Evolutionary conservation across 176 grass and related monocot species (phyloP).

Genomic region (Pontederia paniculata): DNA sequence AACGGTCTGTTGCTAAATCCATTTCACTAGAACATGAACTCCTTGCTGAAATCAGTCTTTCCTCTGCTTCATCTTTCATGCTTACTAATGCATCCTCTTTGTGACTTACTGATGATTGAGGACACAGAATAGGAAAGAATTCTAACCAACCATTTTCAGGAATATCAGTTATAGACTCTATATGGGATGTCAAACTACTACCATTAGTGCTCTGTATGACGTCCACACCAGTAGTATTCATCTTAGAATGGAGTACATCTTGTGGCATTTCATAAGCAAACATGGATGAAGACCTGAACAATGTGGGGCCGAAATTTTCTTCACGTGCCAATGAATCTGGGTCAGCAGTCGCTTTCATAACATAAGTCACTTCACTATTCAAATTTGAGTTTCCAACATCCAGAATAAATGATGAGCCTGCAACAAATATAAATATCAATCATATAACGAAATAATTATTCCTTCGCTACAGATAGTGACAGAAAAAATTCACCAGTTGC

Average conservation of each 20-base stretch:
- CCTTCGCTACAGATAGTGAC: no score
- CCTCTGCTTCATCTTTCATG: slow-evolving; percentile 32
- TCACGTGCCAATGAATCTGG: slow-evolving; percentile 25
- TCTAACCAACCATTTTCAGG: slow-evolving; percentile 17
- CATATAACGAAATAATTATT: no score
- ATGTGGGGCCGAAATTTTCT: slow-evolving; percentile 20
- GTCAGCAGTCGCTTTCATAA: background rate
- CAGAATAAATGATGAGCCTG: slow-evolving; percentile 31
- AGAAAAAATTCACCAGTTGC: no score
- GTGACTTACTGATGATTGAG: slow-evolving; percentile 22
- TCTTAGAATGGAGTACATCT: slow-evolving; percentile 22
- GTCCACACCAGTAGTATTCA: slow-evolving; percentile 27
- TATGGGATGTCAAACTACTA: slow-evolving; percentile 30
- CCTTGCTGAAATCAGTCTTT: slow-evolving; percentile 14
- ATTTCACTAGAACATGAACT: slow-evolving; percentile 29
- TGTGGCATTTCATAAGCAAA: background rate
- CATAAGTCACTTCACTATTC: slow-evolving; percentile 25
- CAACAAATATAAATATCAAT: slow-evolving; percentile 8
- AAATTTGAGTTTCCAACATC: slow-evolving; percentile 34
- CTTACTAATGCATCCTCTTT: slow-evolving; percentile 20
- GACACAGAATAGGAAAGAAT: slow-evolving; percentile 24
- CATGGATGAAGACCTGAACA: slow-evolving; percentile 15
- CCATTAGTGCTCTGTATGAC: slow-evolving; percentile 32
- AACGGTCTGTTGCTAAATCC: slow-evolving; percentile 19
- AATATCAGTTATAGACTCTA: slow-evolving; percentile 15